A percentile compares a stretch with the other conserved stretches of the same genome.
These are phyloP conservation scores for Neolentinus lepideus DNA, from an alignment of 1,284 basidiomycete species.

Conservation along the genomic window DNA sequence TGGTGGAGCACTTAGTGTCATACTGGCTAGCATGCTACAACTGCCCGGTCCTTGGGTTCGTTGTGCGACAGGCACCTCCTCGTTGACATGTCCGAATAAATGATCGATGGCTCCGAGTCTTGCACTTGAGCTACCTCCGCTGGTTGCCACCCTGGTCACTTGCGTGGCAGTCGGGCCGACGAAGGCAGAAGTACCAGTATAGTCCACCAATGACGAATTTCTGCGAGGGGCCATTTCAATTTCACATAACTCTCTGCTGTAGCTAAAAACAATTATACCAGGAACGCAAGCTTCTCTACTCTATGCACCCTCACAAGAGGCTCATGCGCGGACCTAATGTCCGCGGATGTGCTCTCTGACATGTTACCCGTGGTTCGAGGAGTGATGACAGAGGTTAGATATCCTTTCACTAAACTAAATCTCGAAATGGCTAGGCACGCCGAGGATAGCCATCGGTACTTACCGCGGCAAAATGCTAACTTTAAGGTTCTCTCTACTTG, in stretches of 20 bases:
- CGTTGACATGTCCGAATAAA: no score
- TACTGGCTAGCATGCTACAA: no score
- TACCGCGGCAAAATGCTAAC: neutral
- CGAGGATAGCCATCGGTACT: neutral
- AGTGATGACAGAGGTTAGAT: slow-evolving; percentile 22
- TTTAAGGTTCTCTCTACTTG: slow-evolving; percentile 4
- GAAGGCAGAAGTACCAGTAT: neutral
- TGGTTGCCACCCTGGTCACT: neutral
- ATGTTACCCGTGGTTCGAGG: slow-evolving; percentile 25
- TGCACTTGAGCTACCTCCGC: neutral
- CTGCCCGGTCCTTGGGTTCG: no score
- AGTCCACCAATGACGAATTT: neutral
- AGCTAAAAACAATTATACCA: slow-evolving; percentile 6
- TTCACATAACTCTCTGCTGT: neutral
- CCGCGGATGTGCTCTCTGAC: slow-evolving; percentile 13
- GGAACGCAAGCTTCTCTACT: slow-evolving; percentile 31
- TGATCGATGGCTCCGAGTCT: no score
- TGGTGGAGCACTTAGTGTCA: no score
- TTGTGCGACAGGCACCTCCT: no score
- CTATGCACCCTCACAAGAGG: slow-evolving; percentile 31
- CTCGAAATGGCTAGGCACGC: neutral
- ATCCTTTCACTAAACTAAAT: neutral
- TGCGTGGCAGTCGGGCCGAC: neutral
- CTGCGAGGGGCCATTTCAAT: neutral
- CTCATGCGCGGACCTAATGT: slow-evolving; percentile 27